Base-by-base conservation (phyloP, 805 yeast genomes). In the Lipomyces sp. region DNA sequence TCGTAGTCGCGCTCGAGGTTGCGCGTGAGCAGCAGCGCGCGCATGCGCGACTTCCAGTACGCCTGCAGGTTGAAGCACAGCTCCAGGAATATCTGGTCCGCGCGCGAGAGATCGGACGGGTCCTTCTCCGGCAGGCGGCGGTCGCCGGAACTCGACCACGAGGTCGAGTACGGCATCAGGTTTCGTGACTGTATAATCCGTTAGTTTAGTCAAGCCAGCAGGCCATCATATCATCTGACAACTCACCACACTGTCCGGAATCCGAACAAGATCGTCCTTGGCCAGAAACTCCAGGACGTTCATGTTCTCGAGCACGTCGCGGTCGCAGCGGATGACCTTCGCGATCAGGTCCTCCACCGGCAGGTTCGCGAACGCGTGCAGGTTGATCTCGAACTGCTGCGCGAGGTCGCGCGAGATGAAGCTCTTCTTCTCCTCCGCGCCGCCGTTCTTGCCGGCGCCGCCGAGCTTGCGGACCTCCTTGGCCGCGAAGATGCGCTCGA, bases 361-460 rank as follows among this genome's bases (percentile, higher is more conserved):
- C 21, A 79, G 58, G 37, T 72, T 71, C 4, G 87, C 75, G 68
- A 81, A 87, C 71, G 81, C 76, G 65, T 93, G 98, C 45, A 93
- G 73, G 64, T 91, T 90, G 63, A 93, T 93, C 35, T 95, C 96
- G 71, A 93, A 89, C 61, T 88, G 97, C 65, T 93, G 98, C 1
- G 95, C 86, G 39, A 89, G 70, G 61, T 91, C 97, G 53, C 95
- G 75, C 1, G 95, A 78, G 44, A 93, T 74, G 55, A 83, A 83
- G 0, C 90, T 73, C 0, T 86, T 67, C 62, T 86, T 84, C 37
- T 75, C 74, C 36, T 70, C 72, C 43, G 74, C 78, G 16, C 70
- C 71, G 68, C 77, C 76, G 53, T 70, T 72, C 19, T 75, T 65
- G 1, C 73, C 71, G 4, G 44, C 43, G 24, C 64, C 65, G 47